Conservation (phyloP, 441 rosid species). For the Adansonia grandidieri region DNA sequence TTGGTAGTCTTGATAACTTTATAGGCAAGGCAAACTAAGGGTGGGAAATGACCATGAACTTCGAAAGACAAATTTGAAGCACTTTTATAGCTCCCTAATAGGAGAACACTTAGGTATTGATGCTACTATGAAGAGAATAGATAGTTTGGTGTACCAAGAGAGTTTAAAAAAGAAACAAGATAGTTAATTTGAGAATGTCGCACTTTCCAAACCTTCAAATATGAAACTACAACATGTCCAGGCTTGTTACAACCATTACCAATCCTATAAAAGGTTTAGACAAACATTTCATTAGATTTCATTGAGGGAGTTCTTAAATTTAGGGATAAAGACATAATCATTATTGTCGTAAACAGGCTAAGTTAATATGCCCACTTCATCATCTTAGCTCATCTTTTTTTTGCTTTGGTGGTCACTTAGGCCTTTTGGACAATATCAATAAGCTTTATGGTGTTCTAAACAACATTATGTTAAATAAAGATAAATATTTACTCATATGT, state of each 20-base stretch:
- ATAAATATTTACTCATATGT: not conserved
- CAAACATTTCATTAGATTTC: constrained; percentile 9
- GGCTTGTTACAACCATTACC: constrained; percentile 14
- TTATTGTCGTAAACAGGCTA: constrained; percentile 20
- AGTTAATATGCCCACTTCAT: constrained; percentile 16
- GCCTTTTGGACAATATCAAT: not conserved
- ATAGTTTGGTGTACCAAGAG: too few species aligned
- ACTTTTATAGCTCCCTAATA: not conserved
- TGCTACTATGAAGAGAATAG: not conserved
- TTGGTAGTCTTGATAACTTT: too few species aligned
- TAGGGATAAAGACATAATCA: not conserved
- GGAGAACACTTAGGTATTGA: too few species aligned
- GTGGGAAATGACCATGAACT: too few species aligned
- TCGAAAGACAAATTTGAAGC: too few species aligned
- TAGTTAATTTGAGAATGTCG: not conserved
- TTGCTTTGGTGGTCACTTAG: not conserved
- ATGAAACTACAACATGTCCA: not conserved
- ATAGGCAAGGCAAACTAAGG: too few species aligned
- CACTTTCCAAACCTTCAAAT: not conserved
- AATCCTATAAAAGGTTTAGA: not conserved
- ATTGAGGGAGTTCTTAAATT: constrained; percentile 2
- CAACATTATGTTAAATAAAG: not conserved
- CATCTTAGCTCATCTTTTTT: constrained; percentile 3
- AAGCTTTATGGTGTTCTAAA: not conserved
- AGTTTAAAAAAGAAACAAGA: not conserved